A percentile compares a stretch with the other conserved stretches of the same genome.
These are phyloP conservation scores for Pouteria glomerata DNA, from an alignment of 148 eudicot genomes.

Conservation along the genomic window DNA sequence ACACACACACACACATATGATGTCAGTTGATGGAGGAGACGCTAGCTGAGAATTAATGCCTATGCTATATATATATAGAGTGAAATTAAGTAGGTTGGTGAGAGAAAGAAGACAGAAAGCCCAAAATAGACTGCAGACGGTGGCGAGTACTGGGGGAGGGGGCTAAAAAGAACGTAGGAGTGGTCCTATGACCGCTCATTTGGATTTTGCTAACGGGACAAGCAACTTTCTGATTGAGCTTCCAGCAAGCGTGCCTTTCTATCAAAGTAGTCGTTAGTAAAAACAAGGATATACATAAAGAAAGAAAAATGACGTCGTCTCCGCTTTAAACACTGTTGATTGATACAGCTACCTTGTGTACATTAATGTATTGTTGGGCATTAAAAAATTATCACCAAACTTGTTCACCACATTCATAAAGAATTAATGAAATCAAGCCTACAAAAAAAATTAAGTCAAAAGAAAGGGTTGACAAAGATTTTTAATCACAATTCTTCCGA, in stretches of 20 bases:
- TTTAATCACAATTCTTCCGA: too few species aligned
- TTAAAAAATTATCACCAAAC: too few species aligned
- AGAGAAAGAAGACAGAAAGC: background rate
- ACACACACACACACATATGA: too few species aligned
- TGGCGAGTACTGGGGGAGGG: background rate
- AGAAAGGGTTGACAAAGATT: too few species aligned
- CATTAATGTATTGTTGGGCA: too few species aligned
- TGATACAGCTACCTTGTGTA: background rate
- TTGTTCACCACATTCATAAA: too few species aligned
- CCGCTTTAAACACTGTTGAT: background rate
- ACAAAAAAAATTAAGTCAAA: too few species aligned
- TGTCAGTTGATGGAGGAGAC: too few species aligned
- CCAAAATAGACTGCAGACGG: background rate
- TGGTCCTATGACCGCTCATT: background rate
- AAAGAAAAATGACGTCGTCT: background rate
- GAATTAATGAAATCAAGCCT: too few species aligned
- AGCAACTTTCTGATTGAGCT: background rate
- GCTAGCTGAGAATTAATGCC: too few species aligned
- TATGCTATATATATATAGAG: too few species aligned
- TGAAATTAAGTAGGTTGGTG: background rate
- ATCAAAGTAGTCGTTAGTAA: background rate
- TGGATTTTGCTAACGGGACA: background rate
- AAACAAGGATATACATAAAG: background rate
- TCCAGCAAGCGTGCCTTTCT: slow-evolving; percentile 9
- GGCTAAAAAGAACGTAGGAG: background rate